phyloP scores from a whole-genome alignment of 305 asterid species.

The Solanum hybrid region DNA sequence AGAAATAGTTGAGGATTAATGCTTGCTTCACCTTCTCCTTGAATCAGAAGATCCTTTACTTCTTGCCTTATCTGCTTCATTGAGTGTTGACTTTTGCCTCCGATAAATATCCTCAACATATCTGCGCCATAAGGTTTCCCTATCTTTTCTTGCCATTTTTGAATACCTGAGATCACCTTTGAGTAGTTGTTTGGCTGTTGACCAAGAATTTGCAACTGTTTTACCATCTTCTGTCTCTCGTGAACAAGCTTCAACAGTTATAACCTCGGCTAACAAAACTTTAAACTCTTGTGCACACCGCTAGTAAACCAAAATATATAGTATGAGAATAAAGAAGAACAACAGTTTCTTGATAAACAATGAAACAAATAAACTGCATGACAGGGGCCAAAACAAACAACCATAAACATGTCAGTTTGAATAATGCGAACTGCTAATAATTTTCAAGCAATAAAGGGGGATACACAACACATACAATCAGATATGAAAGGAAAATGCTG shows the following conservation, averaged over 20 bases:
- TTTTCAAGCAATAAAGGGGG: neutral
- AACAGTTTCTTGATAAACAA: neutral
- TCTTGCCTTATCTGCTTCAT: conserved; percentile 42
- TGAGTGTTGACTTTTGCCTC: conserved; percentile 42
- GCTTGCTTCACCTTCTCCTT: neutral
- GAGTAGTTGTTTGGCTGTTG: conserved; percentile 70
- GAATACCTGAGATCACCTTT: conserved; percentile 66
- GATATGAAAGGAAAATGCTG: neutral
- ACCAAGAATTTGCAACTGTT: conserved; percentile 74
- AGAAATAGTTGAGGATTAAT: neutral
- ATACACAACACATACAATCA: neutral
- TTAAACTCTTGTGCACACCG: conserved; percentile 58
- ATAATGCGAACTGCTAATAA: neutral
- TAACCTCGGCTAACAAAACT: conserved; percentile 49
- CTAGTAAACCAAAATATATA: conserved; percentile 22
- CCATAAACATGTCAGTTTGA: neutral
- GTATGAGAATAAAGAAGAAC: neutral
- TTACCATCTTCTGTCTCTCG: conserved; percentile 71
- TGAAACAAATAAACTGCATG: neutral
- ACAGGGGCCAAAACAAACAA: neutral
- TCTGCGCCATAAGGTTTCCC: conserved; percentile 81
- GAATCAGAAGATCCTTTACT: conserved; percentile 36
- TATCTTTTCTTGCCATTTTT: conserved; percentile 80
- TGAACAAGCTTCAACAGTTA: conserved; percentile 56
- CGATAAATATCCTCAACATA: conserved; percentile 70